Conservation (phyloP, 2,329 filamentous ascomycete genomes). For the Aspergillus ustus region DNA sequence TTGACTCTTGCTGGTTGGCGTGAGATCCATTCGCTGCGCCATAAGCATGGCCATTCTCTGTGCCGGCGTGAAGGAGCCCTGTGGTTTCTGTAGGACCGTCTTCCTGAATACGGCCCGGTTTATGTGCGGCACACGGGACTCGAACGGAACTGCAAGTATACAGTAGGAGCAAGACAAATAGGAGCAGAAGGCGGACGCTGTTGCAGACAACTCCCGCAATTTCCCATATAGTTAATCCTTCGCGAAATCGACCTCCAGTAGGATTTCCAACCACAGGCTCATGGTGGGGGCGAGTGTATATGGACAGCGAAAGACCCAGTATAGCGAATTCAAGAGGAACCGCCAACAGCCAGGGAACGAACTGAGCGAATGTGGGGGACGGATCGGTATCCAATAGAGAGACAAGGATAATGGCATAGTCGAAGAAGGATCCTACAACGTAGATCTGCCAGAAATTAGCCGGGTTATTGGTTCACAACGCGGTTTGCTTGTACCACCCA, state of each 20-base stretch:
- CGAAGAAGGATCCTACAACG: constrained; percentile 80
- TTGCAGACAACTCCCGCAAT: constrained; percentile 57
- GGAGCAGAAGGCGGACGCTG: constrained; percentile 68
- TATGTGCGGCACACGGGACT: constrained; percentile 47
- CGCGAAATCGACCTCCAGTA: constrained; percentile 46
- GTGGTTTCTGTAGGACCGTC: constrained; percentile 50
- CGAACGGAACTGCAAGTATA: constrained; percentile 58
- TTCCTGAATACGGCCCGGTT: constrained; percentile 31
- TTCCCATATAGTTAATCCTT: constrained; percentile 49
- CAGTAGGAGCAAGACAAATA: constrained; percentile 64
- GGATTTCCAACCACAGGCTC: constrained; percentile 61
- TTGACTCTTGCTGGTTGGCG: constrained; percentile 47
- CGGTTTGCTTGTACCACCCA: not conserved
- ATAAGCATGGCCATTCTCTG: constrained; percentile 50
- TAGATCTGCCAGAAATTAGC: constrained; percentile 67
- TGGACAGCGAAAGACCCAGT: constrained; percentile 67
- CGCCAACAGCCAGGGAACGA: constrained; percentile 76
- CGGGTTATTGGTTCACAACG: not conserved
- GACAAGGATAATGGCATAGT: constrained; percentile 83
- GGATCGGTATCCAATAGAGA: constrained; percentile 83
- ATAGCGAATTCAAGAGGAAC: constrained; percentile 75
- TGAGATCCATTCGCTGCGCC: constrained; percentile 52
- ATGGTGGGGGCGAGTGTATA: constrained; percentile 71
- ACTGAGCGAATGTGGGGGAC: constrained; percentile 78
- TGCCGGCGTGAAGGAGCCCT: constrained; percentile 45